Conservation (phyloP, 1,284 basidiomycete species). For the Hymenochaete sp. region DNA sequence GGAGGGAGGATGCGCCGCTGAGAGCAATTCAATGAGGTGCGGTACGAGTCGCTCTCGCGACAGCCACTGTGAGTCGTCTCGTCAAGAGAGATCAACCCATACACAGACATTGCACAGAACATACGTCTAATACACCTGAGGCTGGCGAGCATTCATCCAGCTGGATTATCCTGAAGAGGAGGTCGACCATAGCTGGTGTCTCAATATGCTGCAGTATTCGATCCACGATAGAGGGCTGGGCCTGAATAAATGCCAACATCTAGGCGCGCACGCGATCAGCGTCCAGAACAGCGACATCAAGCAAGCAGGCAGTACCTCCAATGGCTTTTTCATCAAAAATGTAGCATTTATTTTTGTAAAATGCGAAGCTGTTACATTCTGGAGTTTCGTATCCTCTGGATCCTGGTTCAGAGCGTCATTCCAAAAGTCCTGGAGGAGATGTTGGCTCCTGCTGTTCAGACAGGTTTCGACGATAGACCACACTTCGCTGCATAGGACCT, state of each 20-base stretch:
- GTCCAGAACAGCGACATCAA: conserved; percentile 21
- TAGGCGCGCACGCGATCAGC: conserved; percentile 33
- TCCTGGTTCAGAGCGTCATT: conserved; percentile 77
- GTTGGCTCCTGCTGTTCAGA: conserved; percentile 59
- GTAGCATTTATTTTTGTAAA: conserved; percentile 86
- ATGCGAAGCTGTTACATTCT: conserved; percentile 70
- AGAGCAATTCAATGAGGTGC: conserved; percentile 75
- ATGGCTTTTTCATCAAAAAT: conserved; percentile 81
- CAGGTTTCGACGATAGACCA: conserved; percentile 92
- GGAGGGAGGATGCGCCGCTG: conserved; percentile 69
- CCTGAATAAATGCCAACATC: conserved; percentile 90
- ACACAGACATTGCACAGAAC: conserved; percentile 31
- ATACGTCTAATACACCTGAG: conserved; percentile 78
- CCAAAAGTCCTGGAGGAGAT: conserved; percentile 85
- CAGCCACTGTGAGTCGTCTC: conserved; percentile 61
- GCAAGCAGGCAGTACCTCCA: conserved; percentile 55
- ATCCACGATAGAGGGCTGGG: conserved; percentile 76
- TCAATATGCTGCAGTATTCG: conserved; percentile 83
- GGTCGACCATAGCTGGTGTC: conserved; percentile 85
- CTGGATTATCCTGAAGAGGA: conserved; percentile 88
- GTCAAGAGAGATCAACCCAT: conserved; percentile 28
- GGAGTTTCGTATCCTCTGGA: conserved; percentile 71
- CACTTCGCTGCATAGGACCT: conserved; percentile 93
- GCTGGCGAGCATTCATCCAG: conserved; percentile 83
- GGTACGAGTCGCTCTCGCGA: conserved; percentile 80